Percentiles rank a stretch among this genome's conserved stretches.
phyloP scores from a whole-genome alignment of 2,329 filamentous ascomycete genomes.

The Bipolaris sorokiniana region DNA sequence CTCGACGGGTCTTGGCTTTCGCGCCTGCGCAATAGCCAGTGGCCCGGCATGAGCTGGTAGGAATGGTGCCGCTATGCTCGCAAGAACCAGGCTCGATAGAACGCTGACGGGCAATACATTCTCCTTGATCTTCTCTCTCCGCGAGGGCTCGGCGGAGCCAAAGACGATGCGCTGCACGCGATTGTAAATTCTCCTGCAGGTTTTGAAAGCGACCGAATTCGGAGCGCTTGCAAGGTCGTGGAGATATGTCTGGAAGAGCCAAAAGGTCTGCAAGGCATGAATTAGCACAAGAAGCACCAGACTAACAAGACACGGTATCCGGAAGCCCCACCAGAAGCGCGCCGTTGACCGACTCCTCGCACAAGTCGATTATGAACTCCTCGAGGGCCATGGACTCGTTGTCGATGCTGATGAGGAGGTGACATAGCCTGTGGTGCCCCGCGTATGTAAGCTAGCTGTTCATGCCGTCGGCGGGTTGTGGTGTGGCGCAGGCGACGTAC shows the following conservation, averaged over 20 bases:
- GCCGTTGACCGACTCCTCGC: conserved; percentile 85
- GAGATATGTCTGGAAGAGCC: conserved; percentile 87
- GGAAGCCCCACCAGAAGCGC: conserved; percentile 71
- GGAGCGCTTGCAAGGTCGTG: conserved; percentile 79
- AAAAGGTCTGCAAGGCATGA: conserved; percentile 71
- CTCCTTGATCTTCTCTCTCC: conserved; percentile 78
- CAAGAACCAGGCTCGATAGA: conserved; percentile 79
- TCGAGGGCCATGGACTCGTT: conserved; percentile 92
- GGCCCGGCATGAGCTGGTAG: conserved; percentile 81
- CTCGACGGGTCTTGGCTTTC: conserved; percentile 71
- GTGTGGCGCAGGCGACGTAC: conserved; percentile 32
- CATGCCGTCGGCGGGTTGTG: conserved; percentile 18
- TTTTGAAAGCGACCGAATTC: conserved; percentile 78
- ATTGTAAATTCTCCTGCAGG: conserved; percentile 83
- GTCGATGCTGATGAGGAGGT: conserved; percentile 85
- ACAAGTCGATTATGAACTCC: conserved; percentile 84
- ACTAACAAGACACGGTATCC: conserved; percentile 29
- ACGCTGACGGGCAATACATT: conserved; percentile 82
- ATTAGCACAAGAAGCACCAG: conserved; percentile 30
- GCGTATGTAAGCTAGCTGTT: conserved; percentile 50
- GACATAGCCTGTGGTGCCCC: conserved; percentile 64
- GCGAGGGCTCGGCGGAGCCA: conserved; percentile 71
- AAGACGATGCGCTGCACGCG: conserved; percentile 89
- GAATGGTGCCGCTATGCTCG: conserved; percentile 75
- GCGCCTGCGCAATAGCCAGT: conserved; percentile 79